A percentile compares a stretch with the other conserved stretches of the same genome.
phyloP scores from a whole-genome alignment of 2,329 filamentous ascomycete species.

The Keithomyces neogunnii region DNA sequence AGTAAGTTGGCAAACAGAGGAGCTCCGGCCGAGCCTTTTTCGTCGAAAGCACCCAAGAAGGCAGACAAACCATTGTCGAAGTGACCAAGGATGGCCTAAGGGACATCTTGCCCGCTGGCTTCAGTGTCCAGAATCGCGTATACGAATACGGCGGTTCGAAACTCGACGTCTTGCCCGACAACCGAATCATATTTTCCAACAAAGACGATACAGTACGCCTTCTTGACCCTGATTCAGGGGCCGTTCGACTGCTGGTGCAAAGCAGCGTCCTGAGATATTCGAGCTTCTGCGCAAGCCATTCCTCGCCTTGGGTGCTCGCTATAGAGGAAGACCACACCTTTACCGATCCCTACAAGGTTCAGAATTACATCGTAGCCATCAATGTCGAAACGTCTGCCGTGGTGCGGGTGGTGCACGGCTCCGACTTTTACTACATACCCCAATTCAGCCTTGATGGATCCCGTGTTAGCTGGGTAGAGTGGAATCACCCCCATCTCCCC shows the following conservation, averaged over 20 bases:
- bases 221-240: conserved; percentile 27
- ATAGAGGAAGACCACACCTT: conserved; percentile 42
- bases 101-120: conserved; percentile 34
- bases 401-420: conserved; percentile 29
- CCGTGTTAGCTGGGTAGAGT: conserved; percentile 43
- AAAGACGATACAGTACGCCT: conserved; percentile 32
- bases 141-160: conserved; percentile 46
- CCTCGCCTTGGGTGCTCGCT: conserved; percentile 35
- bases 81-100: conserved; percentile 21
- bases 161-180: conserved; percentile 29
- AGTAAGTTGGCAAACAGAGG: conserved; percentile 11
- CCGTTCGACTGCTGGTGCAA: conserved; percentile 24
- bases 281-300: conserved; percentile 34
- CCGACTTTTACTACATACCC: conserved; percentile 45
- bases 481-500: conserved; percentile 45
- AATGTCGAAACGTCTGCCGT: conserved; percentile 31
- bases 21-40: conserved; percentile 27
- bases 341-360: conserved; percentile 22
- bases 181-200: conserved; percentile 38
- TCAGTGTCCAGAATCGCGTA: conserved; percentile 35
- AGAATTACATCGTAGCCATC: conserved; percentile 31
- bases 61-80: conserved; percentile 36
- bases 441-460: conserved; percentile 38
- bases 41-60: conserved; percentile 28
- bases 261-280: conserved; percentile 31